Base-by-base conservation (phyloP, 2,329 filamentous ascomycete species). In the Pestalotiopsis sp. region DNA sequence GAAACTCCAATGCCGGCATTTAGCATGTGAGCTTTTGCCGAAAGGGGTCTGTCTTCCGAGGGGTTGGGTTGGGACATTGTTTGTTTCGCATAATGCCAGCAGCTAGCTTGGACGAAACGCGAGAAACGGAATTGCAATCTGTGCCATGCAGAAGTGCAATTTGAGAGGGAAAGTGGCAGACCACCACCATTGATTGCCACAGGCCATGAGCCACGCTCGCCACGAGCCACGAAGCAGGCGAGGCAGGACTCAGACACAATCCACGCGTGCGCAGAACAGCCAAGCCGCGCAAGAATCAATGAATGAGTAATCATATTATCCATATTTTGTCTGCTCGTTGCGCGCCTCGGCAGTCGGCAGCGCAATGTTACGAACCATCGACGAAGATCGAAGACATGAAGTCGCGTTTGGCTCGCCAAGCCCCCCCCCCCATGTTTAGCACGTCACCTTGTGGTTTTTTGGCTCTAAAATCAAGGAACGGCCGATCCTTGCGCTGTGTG, bases 371-470 rank as follows among this genome's bases (percentile, higher is more conserved):
- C 59, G 59, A 39, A 36, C 31, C 14, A 36, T 62, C 27, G 17
- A 11, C 31, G 27, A 36, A 4, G 27, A 23, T 36, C 57, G 14
- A 27, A 59, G 59, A 39, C n/a, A 38, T 39, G 31, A 36, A 62
- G 59, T 62, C 59, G 31, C 17, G 27, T 39, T 62, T 39, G 59
- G 31, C 59, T 62, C 59, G 59, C 59, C 59, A 62, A 62, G 59
- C 27, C 38, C 31, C 14, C 27, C 38, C 31, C 14, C 17, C 17
- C 17, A 31, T 27, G 59, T 14, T n/a, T 20, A 23, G 31, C 23
- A 66, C 64, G 64, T 66, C 64, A 66, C 64, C 58, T 5, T 63
- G 57, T 66, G 31, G 49, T 45, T 36, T 63, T 66, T 66, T 66
- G 31, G 49, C 64, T 66, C 64, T 20, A 52, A 66, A 66, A 66